A percentile compares a stretch with the other conserved stretches of the same genome.
These are phyloP conservation scores for Fusarium tanahbumbuense DNA, from an alignment of 2,329 filamentous ascomycete genomes.

Conservation along the genomic window DNA sequence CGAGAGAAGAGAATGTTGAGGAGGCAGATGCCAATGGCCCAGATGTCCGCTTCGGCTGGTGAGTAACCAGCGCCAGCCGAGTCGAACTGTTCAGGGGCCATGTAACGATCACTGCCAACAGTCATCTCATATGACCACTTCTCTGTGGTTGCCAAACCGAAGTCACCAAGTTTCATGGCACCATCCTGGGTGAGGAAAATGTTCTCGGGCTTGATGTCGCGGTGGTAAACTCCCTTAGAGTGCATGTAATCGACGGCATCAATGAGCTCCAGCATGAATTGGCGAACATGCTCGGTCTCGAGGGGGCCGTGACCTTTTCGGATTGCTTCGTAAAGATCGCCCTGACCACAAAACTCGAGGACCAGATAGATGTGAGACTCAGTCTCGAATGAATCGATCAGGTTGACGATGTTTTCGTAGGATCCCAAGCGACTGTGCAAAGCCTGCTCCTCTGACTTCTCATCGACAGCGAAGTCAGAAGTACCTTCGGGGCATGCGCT, in stretches of 20 bases:
- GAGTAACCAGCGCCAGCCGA: constrained; percentile 89
- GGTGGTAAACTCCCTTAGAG: constrained; percentile 89
- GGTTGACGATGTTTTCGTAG: constrained; percentile 93
- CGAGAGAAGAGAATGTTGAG: constrained; percentile 96
- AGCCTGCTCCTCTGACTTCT: constrained; percentile 82
- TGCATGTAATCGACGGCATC: constrained; percentile 92
- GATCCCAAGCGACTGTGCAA: constrained; percentile 82
- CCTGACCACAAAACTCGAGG: constrained; percentile 93
- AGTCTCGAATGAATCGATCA: constrained; percentile 92
- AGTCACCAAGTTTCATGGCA: constrained; percentile 95
- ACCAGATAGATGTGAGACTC: constrained; percentile 91
- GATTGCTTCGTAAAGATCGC: constrained; percentile 97
- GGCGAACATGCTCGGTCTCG: constrained; percentile 95
- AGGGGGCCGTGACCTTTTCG: constrained; percentile 86
- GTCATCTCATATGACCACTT: constrained; percentile 92
- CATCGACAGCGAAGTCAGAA: constrained; percentile 78
- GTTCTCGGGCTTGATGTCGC: constrained; percentile 99
- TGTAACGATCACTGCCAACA: constrained; percentile 97
- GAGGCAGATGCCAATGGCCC: constrained; percentile 96
- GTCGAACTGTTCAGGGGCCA: constrained; percentile 98
- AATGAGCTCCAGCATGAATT: constrained; percentile 96
- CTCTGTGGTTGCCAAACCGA: constrained; percentile 90
- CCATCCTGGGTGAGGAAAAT: constrained; percentile 92
- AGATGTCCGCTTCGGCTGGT: constrained; percentile 92
- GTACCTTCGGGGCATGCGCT: constrained; percentile 69